Percentiles rank a stretch among this genome's conserved stretches.
Evolutionary conservation across 2,329 filamentous ascomycete species (phyloP).

Genomic region (Aspergillus sp.): DNA sequence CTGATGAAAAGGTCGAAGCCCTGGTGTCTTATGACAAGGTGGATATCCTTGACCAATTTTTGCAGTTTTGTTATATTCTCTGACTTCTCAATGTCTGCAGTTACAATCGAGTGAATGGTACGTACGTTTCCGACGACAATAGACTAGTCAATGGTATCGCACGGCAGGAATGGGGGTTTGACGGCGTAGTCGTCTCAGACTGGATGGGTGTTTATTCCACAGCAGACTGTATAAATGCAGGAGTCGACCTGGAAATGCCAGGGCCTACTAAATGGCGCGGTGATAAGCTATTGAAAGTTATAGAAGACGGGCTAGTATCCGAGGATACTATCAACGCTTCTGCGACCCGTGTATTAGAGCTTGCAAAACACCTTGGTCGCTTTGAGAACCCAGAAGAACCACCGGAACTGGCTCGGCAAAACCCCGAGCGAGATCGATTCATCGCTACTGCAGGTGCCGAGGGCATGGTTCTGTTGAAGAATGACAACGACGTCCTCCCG

Average conservation of each 20-base stretch:
- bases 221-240: not conserved
- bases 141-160: not conserved
- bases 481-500: not conserved
- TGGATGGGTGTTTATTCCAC: not conserved
- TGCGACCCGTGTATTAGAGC: not conserved
- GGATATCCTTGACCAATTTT: not conserved
- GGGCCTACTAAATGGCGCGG: not conserved
- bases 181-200: not conserved
- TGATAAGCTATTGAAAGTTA: not conserved
- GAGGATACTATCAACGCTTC: not conserved
- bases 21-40: not conserved
- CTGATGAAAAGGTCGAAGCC: not conserved
- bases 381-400: conserved; percentile 2
- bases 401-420: not conserved
- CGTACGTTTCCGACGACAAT: not conserved
- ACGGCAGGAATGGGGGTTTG: not conserved
- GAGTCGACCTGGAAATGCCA: conserved; percentile 6
- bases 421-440: not conserved
- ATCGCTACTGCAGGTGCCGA: not conserved
- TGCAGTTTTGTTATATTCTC: too few species aligned
- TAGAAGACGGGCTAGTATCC: not conserved
- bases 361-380: not conserved
- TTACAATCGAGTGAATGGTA: not conserved
- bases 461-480: not conserved
- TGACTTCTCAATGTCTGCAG: not conserved